Conservation (phyloP, 768 basidiomycete genomes). For the Phlebiopsis gigantea region DNA sequence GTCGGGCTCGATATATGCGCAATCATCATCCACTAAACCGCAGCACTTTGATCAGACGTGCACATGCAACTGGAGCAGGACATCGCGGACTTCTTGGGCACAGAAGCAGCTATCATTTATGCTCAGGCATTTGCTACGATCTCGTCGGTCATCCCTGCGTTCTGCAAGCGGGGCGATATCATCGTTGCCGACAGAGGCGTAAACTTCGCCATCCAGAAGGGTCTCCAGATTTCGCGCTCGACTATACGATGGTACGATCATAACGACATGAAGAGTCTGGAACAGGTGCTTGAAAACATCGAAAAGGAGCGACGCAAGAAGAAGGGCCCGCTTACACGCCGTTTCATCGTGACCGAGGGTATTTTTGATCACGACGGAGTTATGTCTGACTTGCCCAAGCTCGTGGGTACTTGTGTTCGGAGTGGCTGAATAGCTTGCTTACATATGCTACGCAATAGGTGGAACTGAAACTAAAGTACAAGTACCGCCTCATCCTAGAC, state of each 20-base stretch:
- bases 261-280: slow-evolving; percentile 87
- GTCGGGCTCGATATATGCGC: slow-evolving; percentile 21
- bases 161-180: slow-evolving; percentile 95
- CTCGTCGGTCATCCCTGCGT: slow-evolving; percentile 92
- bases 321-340: slow-evolving; percentile 72
- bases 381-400: slow-evolving; percentile 87
- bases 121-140: slow-evolving; percentile 91
- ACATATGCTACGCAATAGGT: slow-evolving; percentile 43
- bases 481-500: slow-evolving; percentile 92
- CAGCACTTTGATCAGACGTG: slow-evolving; percentile 53
- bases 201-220: slow-evolving; percentile 94
- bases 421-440: background rate
- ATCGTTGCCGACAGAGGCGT: slow-evolving; percentile 98
- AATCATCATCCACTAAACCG: background rate
- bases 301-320: slow-evolving; percentile 90
- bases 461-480: slow-evolving; percentile 92
- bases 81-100: slow-evolving; percentile 86
- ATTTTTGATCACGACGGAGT: slow-evolving; percentile 93
- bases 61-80: slow-evolving; percentile 87
- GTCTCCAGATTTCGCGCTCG: slow-evolving; percentile 87
- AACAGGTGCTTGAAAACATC: slow-evolving; percentile 76
- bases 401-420: slow-evolving; percentile 47
- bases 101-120: slow-evolving; percentile 87
- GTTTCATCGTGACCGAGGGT: slow-evolving; percentile 96
- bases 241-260: slow-evolving; percentile 96